These are phyloP conservation scores for Stagonosporopsis chrysanthemi DNA, from an alignment of 2,329 filamentous ascomycete genomes.

Conservation along the genomic window DNA sequence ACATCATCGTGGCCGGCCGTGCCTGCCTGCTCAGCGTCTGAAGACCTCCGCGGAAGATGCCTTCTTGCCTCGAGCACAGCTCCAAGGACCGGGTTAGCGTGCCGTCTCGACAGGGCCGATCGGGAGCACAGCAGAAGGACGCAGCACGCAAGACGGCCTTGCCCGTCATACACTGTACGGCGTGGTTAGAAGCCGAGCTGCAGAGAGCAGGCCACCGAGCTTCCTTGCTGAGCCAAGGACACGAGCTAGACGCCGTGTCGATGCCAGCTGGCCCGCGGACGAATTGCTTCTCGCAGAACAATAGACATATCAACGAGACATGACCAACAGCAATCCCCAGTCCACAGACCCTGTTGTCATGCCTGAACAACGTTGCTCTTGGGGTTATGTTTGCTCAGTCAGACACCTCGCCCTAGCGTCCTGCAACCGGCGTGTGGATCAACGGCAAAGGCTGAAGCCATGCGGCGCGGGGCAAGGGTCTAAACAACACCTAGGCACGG, in stretches of 20 bases:
- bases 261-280: not conserved
- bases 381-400: not conserved
- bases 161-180: constrained; percentile 13
- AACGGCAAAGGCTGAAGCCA: constrained; percentile 19
- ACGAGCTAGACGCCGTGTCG: not conserved
- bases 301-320: not conserved
- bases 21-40: not conserved
- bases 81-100: constrained; percentile 25
- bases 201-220: not conserved
- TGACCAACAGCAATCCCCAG: not conserved
- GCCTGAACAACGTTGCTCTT: constrained; percentile 7
- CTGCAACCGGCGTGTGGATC: constrained; percentile 8
- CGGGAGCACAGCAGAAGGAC: constrained; percentile 21
- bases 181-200: not conserved
- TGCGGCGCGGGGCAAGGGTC: constrained; percentile 25
- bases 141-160: constrained; percentile 22
- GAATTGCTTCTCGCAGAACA: not conserved
- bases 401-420: constrained; percentile 13
- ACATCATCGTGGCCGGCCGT: constrained; percentile 6
- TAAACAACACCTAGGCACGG: constrained; percentile 10
- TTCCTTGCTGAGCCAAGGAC: not conserved
- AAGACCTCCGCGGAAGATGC: not conserved
- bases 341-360: not conserved
- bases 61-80: constrained; percentile 22
- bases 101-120: constrained; percentile 16